Base-by-base conservation (phyloP, 306 rosid species). In the Castanea crenata region DNA sequence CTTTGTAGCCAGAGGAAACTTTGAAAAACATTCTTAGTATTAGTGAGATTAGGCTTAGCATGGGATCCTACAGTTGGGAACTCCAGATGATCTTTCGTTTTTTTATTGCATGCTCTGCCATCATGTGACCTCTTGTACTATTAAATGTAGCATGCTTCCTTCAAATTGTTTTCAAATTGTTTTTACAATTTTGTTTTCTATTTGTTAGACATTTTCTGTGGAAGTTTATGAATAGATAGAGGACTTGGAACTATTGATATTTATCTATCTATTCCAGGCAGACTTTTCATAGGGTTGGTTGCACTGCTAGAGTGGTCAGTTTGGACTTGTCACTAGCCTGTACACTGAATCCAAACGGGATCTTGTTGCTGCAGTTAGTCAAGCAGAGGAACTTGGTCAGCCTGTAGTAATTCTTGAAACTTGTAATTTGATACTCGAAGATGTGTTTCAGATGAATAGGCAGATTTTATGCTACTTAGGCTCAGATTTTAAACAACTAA, bases 281-380 rank as follows among this genome's bases (percentile, higher is more conserved):
- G 97, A 92, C 73, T 92, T 77, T 95, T 79, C 99, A 95, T 63
- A 86, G 99, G 83, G 82, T 92, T 80, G 98, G 98, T 74, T 93
- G 94, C 65, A 95, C 98, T 21, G 99, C 91, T 74, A 93, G 99
- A 89, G 98, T 57, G 97, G 99, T 84, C 95, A 90, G 82, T 70
- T 77, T 74, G 99, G 99, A 85, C 89, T 91, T 55, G 96, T 95
- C 46, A 86, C 97, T 38, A 90, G 90, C 85, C 77, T 90, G 88
- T 92, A 89, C 81, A 91, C 91, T n/a, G 92, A 89, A 75, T 87
- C 98, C 78, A 92, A 91, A 82, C 75, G 86, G 65, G 99, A 91
- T 78, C 94, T 92, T 74, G 98, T 95, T 68, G 78, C 86, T 71
- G 96, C 93, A 51, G 93, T 92, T 79, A 91, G 94, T 73, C 84